Base-by-base conservation (phyloP, 441 rosid genomes). In the Arabidopsis lyrata region DNA sequence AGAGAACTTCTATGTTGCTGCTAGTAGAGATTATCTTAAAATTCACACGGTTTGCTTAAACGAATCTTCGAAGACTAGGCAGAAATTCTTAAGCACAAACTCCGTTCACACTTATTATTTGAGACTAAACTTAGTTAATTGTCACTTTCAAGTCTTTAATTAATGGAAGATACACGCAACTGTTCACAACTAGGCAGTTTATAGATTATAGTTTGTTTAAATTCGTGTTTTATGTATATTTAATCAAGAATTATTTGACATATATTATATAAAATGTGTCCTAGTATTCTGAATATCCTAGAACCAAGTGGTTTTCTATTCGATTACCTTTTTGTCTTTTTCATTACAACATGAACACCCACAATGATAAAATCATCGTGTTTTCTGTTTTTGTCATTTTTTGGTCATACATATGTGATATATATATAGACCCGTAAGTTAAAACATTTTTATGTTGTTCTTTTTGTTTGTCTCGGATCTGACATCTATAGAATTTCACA, bases 91-190 rank as follows among this genome's bases (percentile, higher is more conserved):
- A 63, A 63, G 45, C 47, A 41, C 44, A 52, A 1, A 9, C 32
- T 27, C n/a, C 29, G 62, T 72, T 62, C 68, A 52, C 47, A 72
- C 15, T 7, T 34, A 8, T 31, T 68, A 32, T 32, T 8, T 13
- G 2, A 66, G 27, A 36, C 13, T 36, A 52, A 13, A 52, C 47
- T 22, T 20, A 11, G 59, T 36, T 20, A 11, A 48, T 36, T 41
- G 34, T 20, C 38, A 60, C 14, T 9, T 31, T 11, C 42, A 38
- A 13, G 45, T 62, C n/a, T 62, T 45, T 31, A 31, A 63, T 2
- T 63, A 63, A 7, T 31, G 7, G 32, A 48, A 48, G 6, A 47
- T 49, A 36, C 7, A 52, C 34, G 20, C 27, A 6, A 65, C 5
- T 31, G 11, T 48, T 64, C 12, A 32, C 29, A 34, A 64, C 57